Evolutionary conservation across 2,329 filamentous ascomycete species (phyloP), one percentile per base, ranked within the genome.

Genomic region (Alternaria novae-zelandiae): DNA sequence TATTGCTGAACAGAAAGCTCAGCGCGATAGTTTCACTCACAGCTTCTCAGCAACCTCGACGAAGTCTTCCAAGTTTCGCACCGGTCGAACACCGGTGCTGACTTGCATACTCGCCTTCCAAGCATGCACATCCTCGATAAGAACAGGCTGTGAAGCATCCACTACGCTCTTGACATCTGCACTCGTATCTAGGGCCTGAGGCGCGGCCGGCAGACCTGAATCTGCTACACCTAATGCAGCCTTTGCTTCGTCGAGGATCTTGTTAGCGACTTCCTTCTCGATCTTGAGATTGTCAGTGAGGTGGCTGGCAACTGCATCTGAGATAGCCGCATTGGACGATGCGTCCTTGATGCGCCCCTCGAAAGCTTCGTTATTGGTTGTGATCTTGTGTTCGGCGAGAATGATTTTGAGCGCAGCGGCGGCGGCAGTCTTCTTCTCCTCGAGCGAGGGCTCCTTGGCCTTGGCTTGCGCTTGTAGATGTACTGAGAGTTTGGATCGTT

Each of bases 401-500:
- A 86, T 82, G 12, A 82, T 71, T 12, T 79, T 76, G 5, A 69
- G 83, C 78, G 62, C 77, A 10, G 66, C 54, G 5, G 65, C 81
- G 78, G 66, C 79, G 66, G 74, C 58, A 17, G 69, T 58, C 50
- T 82, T 83, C 72, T 84, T 82, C 56, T 86, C 82, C 2, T 79
- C 71, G 7, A 80, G 64, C 51, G 63, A 75, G 50, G 54, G 75
- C 72, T 68, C 78, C 71, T 70, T 79, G 68, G 78, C 76, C 21
- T 81, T 77, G 57, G 87, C 86, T 74, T 95, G 92, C 0, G 95
- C 95, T 59, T 91, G 87, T 23, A 98, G 84, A 75, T 98, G 91
- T 15, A 97, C 88, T 1, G 93, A 90, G 7, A 96, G 81, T 77
- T 97, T 97, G n/a, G 93, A 90, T 53, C 96, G 88, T 1, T 83